phyloP scores from a whole-genome alignment of 2,329 filamentous ascomycete species.

The Leptographium wingfieldii region DNA sequence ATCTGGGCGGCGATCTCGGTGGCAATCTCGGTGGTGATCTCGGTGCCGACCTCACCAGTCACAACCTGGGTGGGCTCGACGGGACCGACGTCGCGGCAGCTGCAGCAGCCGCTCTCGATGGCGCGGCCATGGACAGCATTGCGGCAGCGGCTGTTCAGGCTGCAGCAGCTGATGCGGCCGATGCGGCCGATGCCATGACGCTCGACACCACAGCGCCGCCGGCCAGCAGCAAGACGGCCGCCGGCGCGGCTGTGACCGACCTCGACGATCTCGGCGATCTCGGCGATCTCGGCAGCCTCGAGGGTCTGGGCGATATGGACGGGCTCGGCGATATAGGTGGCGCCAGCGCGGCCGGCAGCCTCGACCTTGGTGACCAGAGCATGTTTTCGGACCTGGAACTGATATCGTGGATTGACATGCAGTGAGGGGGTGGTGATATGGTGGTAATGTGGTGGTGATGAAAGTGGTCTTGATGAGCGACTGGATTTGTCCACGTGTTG shows the following conservation, averaged over 20 bases:
- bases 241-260: neutral
- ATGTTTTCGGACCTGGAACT: constrained; percentile 14
- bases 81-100: constrained; percentile 2
- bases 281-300: constrained; percentile 2
- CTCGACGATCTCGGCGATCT: constrained; percentile 1
- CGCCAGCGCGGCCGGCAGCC: constrained; percentile 2
- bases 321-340: constrained; percentile 9
- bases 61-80: constrained; percentile 3
- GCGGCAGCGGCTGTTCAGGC: constrained; percentile 1
- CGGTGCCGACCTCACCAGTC: neutral
- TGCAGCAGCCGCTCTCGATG: constrained; percentile 3
- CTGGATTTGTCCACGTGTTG: no score
- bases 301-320: constrained; percentile 6
- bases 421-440: neutral
- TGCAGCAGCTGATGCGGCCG: neutral
- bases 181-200: constrained; percentile 2
- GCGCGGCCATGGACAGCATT: constrained; percentile 7
- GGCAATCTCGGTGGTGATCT: neutral
- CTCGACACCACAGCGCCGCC: neutral
- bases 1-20: neutral
- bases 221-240: neutral
- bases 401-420: constrained; percentile 14
- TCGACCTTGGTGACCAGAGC: constrained; percentile 12
- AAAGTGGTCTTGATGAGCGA: no score
- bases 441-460: no score